A percentile compares a stretch with the other conserved stretches of the same genome.
These are phyloP conservation scores for Inga leiocalycina DNA, from an alignment of 306 rosid species.

Conservation along the genomic window DNA sequence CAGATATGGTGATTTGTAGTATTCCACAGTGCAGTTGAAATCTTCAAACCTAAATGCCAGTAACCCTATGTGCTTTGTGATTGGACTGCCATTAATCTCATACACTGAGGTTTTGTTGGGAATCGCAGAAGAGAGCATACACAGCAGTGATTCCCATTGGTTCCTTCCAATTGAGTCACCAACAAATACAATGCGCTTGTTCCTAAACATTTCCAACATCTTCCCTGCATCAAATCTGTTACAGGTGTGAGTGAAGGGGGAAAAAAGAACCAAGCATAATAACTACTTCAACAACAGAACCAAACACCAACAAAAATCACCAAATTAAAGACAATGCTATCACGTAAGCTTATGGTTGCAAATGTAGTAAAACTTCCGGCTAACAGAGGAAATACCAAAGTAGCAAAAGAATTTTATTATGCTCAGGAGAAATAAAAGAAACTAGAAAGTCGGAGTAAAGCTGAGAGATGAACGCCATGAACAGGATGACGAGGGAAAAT, in stretches of 20 bases:
- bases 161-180: constrained; percentile 96
- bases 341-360: neutral
- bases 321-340: neutral
- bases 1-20: constrained; percentile 83
- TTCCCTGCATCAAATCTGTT: constrained; percentile 73
- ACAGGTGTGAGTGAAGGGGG: constrained; percentile 15
- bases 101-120: constrained; percentile 57
- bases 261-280: constrained; percentile 2
- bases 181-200: constrained; percentile 77
- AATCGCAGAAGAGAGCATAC: constrained; percentile 77
- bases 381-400: constrained; percentile 24
- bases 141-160: constrained; percentile 94
- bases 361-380: neutral
- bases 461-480: constrained; percentile 8
- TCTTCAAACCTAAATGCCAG: constrained; percentile 75
- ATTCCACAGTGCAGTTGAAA: constrained; percentile 85
- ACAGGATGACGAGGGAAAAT: constrained; percentile 25
- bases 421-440: constrained; percentile 15
- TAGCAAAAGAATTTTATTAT: neutral
- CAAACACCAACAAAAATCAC: neutral
- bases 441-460: neutral
- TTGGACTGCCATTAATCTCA: constrained; percentile 80
- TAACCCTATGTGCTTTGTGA: constrained; percentile 80
- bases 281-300: constrained; percentile 22
- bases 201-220: constrained; percentile 70